A percentile compares a stretch with the other conserved stretches of the same genome.
Evolutionary conservation across 2,329 filamentous ascomycete species (phyloP).

Genomic region (Colletotrichum lini): DNA sequence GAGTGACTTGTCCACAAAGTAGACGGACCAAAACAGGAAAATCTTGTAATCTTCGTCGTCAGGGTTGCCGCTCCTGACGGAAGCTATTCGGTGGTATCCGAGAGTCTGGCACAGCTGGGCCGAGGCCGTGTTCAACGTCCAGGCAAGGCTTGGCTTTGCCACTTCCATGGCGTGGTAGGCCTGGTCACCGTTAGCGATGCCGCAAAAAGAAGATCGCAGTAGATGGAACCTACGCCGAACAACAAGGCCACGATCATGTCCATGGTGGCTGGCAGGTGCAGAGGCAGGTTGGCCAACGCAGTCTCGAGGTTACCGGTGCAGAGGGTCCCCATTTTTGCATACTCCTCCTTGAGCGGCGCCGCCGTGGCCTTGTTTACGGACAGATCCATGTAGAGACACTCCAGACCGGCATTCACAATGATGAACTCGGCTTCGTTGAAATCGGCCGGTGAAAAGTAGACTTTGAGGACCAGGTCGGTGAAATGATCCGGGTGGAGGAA

Average conservation of each 20-base stretch:
- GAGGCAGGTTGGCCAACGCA: slow-evolving; percentile 49
- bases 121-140: slow-evolving; percentile 51
- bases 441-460: slow-evolving; percentile 51
- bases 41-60: slow-evolving; percentile 51
- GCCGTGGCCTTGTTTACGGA: slow-evolving; percentile 20
- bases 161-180: slow-evolving; percentile 52
- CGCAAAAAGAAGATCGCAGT: not conserved
- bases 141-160: slow-evolving; percentile 51
- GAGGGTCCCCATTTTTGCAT: slow-evolving; percentile 44
- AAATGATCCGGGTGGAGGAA: slow-evolving; percentile 50
- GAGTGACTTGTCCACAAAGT: slow-evolving; percentile 69
- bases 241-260: slow-evolving; percentile 46
- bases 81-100: slow-evolving; percentile 49
- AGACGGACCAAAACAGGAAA: slow-evolving; percentile 70
- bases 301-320: slow-evolving; percentile 52
- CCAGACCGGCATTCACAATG: slow-evolving; percentile 51
- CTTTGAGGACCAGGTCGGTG: slow-evolving; percentile 50
- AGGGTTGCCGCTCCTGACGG: slow-evolving; percentile 47
- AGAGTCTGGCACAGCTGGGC: slow-evolving; percentile 51
- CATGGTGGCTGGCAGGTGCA: slow-evolving; percentile 50
- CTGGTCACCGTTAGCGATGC: slow-evolving; percentile 35
- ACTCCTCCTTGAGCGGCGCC: slow-evolving; percentile 45
- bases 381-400: slow-evolving; percentile 50
- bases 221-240: slow-evolving; percentile 43
- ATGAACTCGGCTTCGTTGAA: slow-evolving; percentile 52